phyloP scores from a whole-genome alignment of 2,329 filamentous ascomycete genomes.

The Raffaelea albimanens region DNA sequence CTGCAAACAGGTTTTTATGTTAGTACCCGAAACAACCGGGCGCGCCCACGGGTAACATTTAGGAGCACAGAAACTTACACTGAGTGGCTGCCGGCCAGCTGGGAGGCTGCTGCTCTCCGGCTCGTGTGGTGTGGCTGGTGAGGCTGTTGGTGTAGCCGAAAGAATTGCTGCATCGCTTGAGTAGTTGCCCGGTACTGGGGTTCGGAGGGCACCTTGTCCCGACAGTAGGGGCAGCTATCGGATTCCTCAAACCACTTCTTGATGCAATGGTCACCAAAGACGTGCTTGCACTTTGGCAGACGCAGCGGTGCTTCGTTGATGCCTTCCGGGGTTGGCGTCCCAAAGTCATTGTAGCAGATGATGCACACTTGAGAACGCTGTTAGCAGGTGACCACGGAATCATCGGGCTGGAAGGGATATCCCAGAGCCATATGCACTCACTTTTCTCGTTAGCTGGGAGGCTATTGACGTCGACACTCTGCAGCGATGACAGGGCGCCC shows the following conservation, averaged over 20 bases:
- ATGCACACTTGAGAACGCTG: conserved; percentile 37
- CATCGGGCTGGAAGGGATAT: too few species aligned
- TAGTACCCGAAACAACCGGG: too few species aligned
- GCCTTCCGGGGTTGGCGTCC: conserved; percentile 46
- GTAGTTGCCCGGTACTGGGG: conserved; percentile 8
- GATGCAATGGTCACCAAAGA: conserved; percentile 56
- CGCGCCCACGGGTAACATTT: too few species aligned
- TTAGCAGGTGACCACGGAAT: conserved; percentile 1
- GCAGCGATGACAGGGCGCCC: conserved; percentile 33
- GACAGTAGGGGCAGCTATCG: conserved; percentile 55
- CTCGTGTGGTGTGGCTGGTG: too few species aligned
- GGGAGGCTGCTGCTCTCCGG: too few species aligned
- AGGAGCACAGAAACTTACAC: too few species aligned
- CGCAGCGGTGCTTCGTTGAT: conserved; percentile 46
- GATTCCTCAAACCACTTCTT: conserved; percentile 57
- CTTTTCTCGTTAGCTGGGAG: conserved; percentile 37
- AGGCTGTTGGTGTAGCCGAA: conserved; percentile 1
- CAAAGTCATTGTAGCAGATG: conserved; percentile 57
- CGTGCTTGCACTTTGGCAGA: conserved; percentile 52
- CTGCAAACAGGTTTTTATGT: too few species aligned
- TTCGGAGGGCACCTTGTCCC: conserved; percentile 49
- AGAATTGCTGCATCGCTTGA: conserved; percentile 1
- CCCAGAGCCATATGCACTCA: too few species aligned
- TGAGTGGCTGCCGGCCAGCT: too few species aligned
- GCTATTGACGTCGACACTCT: conserved; percentile 34